These are phyloP conservation scores for Fistulina hepatica DNA, from an alignment of 1,284 basidiomycete genomes.

Conservation along the genomic window DNA sequence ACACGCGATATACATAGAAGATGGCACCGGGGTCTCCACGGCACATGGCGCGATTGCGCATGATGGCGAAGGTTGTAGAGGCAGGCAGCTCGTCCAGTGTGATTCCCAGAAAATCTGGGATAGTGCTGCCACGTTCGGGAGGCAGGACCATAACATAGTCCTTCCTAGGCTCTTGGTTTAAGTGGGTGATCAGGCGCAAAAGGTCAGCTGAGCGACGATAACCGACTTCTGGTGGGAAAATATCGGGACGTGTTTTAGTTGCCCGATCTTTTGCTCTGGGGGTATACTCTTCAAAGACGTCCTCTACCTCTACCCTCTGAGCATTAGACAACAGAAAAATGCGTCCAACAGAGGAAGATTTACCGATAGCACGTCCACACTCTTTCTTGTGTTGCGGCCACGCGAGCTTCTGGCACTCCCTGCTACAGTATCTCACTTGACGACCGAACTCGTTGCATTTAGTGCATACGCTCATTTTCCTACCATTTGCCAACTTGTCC, in stretches of 20 bases:
- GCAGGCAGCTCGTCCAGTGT: constrained; percentile 9
- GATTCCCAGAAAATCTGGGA: constrained; percentile 6
- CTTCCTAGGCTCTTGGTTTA: constrained; percentile 9
- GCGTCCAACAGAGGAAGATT: not conserved
- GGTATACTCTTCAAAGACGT: constrained; percentile 5
- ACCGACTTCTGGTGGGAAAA: constrained; percentile 1
- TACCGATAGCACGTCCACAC: constrained; percentile 11
- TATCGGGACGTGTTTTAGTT: not conserved
- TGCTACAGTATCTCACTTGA: constrained; percentile 13
- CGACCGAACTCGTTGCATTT: constrained; percentile 11
- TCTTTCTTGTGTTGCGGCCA: constrained; percentile 11
- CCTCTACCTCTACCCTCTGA: constrained; percentile 3
- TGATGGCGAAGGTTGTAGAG: constrained; percentile 10
- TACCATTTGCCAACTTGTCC: constrained; percentile 10
- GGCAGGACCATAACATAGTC: constrained; percentile 10
- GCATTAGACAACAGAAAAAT: not conserved
- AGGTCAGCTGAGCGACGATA: constrained; percentile 9
- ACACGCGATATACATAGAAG: constrained; percentile 12
- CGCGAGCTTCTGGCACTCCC: constrained; percentile 10
- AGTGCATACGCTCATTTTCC: constrained; percentile 12
- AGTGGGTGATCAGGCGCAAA: constrained; percentile 8
- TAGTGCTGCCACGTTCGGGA: not conserved
- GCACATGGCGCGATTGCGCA: constrained; percentile 10
- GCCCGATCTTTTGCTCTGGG: not conserved
- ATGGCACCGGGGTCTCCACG: constrained; percentile 7